phyloP scores from a whole-genome alignment of 371 early-diverging fungal species.

The Actinomortierella ambigua region DNA sequence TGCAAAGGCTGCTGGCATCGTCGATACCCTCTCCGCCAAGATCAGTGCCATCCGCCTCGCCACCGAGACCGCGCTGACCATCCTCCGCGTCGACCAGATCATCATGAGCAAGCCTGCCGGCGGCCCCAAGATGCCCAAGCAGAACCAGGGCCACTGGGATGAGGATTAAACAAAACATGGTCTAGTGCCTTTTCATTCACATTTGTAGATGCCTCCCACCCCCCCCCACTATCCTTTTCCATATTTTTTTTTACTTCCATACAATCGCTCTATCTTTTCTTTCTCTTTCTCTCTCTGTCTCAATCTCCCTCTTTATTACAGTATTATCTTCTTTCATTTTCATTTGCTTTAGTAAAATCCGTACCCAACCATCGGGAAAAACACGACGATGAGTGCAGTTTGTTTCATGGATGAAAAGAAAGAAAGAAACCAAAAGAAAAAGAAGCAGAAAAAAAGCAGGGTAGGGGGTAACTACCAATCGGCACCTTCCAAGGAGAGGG shows the following conservation, averaged over 20 bases:
- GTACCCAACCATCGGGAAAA: no score
- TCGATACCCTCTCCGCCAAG: slow-evolving; percentile 85
- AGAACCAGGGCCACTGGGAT: slow-evolving; percentile 87
- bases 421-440: slow-evolving; percentile 8
- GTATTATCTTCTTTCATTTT: no score
- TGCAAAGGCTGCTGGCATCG: slow-evolving; percentile 76
- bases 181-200: no score
- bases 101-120: slow-evolving; percentile 99
- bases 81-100: slow-evolving; percentile 96
- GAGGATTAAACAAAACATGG: slow-evolving; percentile 64
- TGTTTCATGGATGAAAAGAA: slow-evolving; percentile 1
- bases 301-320: no score
- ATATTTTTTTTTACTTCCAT: no score
- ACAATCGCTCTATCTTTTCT: no score
- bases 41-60: slow-evolving; percentile 89
- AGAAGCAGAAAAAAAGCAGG: background rate
- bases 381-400: no score
- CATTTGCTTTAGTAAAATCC: no score
- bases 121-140: slow-evolving; percentile 92
- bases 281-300: no score
- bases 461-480: slow-evolving; percentile 16
- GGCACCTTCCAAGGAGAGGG: slow-evolving; percentile 36
- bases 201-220: no score
- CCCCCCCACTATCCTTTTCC: no score
- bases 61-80: slow-evolving; percentile 92